These are phyloP conservation scores for Diplodia intermedia DNA, from an alignment of 2,329 filamentous ascomycete genomes.

Conservation along the genomic window DNA sequence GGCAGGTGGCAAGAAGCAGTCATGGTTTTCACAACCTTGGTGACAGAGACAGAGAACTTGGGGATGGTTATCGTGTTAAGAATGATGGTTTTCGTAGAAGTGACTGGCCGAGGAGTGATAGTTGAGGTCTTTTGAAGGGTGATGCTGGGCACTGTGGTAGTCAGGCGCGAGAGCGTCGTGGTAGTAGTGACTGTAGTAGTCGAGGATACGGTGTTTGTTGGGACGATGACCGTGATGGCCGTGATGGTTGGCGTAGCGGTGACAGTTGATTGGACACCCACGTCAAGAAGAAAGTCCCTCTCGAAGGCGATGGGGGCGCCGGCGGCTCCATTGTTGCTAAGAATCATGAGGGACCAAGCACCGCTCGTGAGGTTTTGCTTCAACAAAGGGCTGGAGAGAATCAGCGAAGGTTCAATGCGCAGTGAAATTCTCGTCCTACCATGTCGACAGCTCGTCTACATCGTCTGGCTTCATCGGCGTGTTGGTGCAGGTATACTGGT, in stretches of 20 bases:
- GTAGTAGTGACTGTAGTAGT: slow-evolving; percentile 38
- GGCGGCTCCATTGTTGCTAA: slow-evolving; percentile 52
- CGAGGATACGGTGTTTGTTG: slow-evolving; percentile 10
- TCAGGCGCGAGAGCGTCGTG: slow-evolving; percentile 38
- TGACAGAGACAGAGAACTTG: slow-evolving; percentile 35
- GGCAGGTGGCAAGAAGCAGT: slow-evolving; percentile 45
- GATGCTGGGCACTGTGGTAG: slow-evolving; percentile 37
- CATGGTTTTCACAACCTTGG: slow-evolving; percentile 39
- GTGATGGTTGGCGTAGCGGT: slow-evolving; percentile 36
- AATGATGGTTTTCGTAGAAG: slow-evolving; percentile 41
- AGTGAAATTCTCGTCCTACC: slow-evolving; percentile 33
- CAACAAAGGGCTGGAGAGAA: slow-evolving; percentile 39
- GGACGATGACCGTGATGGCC: slow-evolving; percentile 1
- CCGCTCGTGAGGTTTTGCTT: slow-evolving; percentile 51
- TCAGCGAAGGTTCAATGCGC: not conserved
- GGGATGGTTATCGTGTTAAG: slow-evolving; percentile 41
- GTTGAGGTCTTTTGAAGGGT: slow-evolving; percentile 40
- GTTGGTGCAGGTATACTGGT: slow-evolving; percentile 47
- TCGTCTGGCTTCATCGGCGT: slow-evolving; percentile 48
- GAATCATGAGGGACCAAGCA: slow-evolving; percentile 50
- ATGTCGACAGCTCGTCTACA: slow-evolving; percentile 46
- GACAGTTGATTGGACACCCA: slow-evolving; percentile 45
- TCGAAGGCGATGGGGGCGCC: slow-evolving; percentile 49
- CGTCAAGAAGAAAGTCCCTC: slow-evolving; percentile 50
- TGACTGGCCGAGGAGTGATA: slow-evolving; percentile 38